Conservation (phyloP, 2,329 filamentous ascomycete species). For the Aphanoascus verrucosus region DNA sequence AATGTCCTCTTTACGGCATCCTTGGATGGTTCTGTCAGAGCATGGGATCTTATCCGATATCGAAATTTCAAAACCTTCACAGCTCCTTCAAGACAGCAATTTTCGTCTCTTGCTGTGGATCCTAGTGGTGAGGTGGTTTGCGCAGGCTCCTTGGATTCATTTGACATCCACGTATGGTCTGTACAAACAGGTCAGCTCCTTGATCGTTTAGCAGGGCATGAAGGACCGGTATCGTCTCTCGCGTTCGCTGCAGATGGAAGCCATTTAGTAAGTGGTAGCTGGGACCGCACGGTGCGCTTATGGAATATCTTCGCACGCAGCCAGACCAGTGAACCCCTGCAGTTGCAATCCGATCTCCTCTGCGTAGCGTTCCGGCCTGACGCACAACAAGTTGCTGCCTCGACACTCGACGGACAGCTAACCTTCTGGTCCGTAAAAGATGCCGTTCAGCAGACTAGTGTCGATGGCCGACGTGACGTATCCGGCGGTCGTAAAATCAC, state of each 20-base stretch:
- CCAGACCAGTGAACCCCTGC: slow-evolving; percentile 87
- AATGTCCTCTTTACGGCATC: slow-evolving; percentile 94
- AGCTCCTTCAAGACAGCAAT: slow-evolving; percentile 79
- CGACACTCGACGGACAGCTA: slow-evolving; percentile 83
- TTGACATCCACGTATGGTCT: slow-evolving; percentile 96
- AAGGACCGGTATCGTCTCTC: slow-evolving; percentile 81
- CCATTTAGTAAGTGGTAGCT: slow-evolving; percentile 79
- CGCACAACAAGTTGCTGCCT: slow-evolving; percentile 79
- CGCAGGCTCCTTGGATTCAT: slow-evolving; percentile 88
- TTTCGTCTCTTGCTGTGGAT: slow-evolving; percentile 91
- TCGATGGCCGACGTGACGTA: slow-evolving; percentile 84
- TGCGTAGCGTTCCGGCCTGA: slow-evolving; percentile 81
- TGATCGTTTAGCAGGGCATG: slow-evolving; percentile 81
- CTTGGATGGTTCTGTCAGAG: slow-evolving; percentile 83
- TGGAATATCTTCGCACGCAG: slow-evolving; percentile 93
- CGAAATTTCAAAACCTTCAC: slow-evolving; percentile 97
- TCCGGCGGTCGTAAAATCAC: slow-evolving; percentile 82
- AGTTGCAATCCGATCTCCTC: slow-evolving; percentile 82
- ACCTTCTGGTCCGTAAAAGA: slow-evolving; percentile 92
- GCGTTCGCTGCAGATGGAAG: slow-evolving; percentile 81
- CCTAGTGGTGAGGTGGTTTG: slow-evolving; percentile 94
- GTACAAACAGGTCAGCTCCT: slow-evolving; percentile 94
- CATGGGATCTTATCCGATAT: slow-evolving; percentile 93
- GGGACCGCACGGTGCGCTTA: slow-evolving; percentile 89
- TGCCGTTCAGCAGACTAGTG: slow-evolving; percentile 69